Conservation (phyloP, 169 alveolate species). For the Plasmodium yoelii region DNA sequence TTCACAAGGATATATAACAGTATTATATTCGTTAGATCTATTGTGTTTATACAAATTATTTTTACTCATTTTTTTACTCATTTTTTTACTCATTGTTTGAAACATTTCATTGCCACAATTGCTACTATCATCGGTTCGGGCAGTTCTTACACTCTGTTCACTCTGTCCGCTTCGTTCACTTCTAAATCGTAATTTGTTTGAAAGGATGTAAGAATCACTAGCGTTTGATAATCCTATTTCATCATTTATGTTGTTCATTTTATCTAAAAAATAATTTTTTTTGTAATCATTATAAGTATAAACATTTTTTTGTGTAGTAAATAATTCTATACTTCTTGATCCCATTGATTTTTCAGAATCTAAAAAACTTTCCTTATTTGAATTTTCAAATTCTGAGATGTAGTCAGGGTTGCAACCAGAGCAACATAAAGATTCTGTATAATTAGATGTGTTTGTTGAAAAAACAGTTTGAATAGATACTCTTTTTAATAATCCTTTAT, state of each 20-base stretch:
- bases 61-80: no score
- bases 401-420: background rate
- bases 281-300: slow-evolving; percentile 10
- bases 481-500: background rate
- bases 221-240: background rate
- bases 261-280: background rate
- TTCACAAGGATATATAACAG: no score
- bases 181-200: no score
- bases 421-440: no score
- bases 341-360: background rate
- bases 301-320: slow-evolving; percentile 41
- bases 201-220: no score
- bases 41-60: no score
- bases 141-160: no score
- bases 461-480: background rate
- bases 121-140: no score
- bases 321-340: slow-evolving; percentile 40
- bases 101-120: no score
- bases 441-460: background rate
- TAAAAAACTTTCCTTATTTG: background rate
- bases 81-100: no score
- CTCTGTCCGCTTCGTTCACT: no score
- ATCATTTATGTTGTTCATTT: background rate
- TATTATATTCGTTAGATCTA: no score
- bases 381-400: background rate